These are phyloP conservation scores for Solanum etuberosum DNA, from an alignment of 257 asterid genomes.

Conservation along the genomic window DNA sequence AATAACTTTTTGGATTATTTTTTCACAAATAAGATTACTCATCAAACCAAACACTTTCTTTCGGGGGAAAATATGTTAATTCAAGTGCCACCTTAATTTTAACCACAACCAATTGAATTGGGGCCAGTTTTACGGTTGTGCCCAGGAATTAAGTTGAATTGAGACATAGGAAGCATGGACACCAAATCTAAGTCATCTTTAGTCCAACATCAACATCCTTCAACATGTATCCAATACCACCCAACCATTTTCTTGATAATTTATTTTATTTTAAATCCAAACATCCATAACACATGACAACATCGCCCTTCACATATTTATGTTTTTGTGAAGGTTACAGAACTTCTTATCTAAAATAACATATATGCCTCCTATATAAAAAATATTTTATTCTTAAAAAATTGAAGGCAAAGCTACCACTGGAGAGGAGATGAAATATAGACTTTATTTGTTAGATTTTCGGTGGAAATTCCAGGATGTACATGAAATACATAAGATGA, in stretches of 20 bases:
- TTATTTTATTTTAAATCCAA: neutral
- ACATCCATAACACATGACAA: neutral
- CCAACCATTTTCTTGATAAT: neutral
- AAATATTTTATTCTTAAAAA: neutral
- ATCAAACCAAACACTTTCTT: neutral
- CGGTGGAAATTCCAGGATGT: neutral
- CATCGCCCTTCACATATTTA: neutral
- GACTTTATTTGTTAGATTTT: neutral
- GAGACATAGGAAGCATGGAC: neutral
- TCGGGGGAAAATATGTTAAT: neutral
- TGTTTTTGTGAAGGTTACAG: neutral
- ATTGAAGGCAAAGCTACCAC: neutral
- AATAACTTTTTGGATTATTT: neutral
- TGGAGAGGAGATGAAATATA: neutral
- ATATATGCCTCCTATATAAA: neutral
- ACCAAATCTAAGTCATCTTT: neutral
- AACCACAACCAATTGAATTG: neutral
- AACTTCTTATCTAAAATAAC: neutral
- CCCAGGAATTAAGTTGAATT: neutral
- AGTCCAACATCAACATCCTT: neutral
- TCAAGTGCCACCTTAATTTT: neutral
- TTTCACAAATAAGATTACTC: neutral
- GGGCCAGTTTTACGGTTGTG: neutral
- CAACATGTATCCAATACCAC: neutral
- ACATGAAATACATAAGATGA: neutral